Conservation (phyloP, 148 eudicot species). For the Camellia granthamiana region DNA sequence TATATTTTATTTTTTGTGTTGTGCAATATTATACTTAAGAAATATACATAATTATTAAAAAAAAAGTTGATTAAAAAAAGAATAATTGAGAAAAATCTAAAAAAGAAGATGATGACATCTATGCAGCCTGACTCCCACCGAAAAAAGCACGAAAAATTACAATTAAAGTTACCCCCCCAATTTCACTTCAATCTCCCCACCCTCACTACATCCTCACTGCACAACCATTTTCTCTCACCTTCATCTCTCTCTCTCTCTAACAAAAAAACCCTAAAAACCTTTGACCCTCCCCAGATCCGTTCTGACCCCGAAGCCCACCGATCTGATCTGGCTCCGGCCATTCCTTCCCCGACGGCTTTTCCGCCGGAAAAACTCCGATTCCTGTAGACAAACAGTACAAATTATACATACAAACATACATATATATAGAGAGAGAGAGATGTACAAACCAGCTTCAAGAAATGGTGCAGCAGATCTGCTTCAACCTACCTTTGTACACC, state of each 20-base stretch:
- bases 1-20: no score
- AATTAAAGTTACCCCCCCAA: conserved; percentile 2
- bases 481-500: conserved; percentile 70
- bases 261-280: conserved; percentile 9
- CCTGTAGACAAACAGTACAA: neutral
- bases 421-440: conserved; percentile 18
- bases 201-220: neutral
- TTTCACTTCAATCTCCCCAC: neutral
- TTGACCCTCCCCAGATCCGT: conserved; percentile 10
- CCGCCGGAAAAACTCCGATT: neutral
- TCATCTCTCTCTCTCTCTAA: neutral
- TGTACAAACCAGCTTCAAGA: conserved; percentile 96
- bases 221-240: neutral
- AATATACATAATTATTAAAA: no score
- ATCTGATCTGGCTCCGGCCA: neutral
- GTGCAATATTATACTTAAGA: no score
- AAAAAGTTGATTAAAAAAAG: neutral
- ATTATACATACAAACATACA: neutral
- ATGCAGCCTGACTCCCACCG: conserved; percentile 21
- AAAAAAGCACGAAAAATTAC: neutral
- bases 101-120: conserved; percentile 9
- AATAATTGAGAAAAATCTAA: conserved; percentile 7
- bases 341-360: neutral
- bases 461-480: conserved; percentile 92
- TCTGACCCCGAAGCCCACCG: conserved; percentile 7